These are phyloP conservation scores for Aureobasidium sp. DNA, from an alignment of 2,329 filamentous ascomycete species.

Conservation along the genomic window DNA sequence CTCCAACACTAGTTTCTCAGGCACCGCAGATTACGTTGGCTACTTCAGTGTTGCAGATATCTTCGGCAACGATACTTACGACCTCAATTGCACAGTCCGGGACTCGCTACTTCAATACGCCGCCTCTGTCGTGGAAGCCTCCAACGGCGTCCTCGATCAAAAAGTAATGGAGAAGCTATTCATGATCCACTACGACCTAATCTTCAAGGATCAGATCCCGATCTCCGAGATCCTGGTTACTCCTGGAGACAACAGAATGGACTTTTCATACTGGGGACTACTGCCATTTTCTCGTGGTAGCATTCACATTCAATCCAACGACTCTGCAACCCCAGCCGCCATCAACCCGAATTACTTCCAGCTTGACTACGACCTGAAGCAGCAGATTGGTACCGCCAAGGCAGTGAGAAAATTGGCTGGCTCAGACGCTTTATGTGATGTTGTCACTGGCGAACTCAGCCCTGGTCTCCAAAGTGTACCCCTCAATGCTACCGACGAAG, in stretches of 20 bases:
- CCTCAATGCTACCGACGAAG: slow-evolving; percentile 17
- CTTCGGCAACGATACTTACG: slow-evolving; percentile 21
- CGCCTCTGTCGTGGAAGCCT: slow-evolving; percentile 17
- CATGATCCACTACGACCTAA: slow-evolving; percentile 38
- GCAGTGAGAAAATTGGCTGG: slow-evolving; percentile 19
- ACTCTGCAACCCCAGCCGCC: slow-evolving; percentile 24
- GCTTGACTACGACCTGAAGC: slow-evolving; percentile 26
- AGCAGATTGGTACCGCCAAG: slow-evolving; percentile 25
- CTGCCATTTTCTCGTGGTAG: slow-evolving; percentile 28
- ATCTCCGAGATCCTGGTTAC: slow-evolving; percentile 39
- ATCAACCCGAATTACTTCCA: slow-evolving; percentile 36
- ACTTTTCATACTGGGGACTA: slow-evolving; percentile 28
- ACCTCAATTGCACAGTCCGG: slow-evolving; percentile 16
- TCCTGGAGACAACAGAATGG: slow-evolving; percentile 23
- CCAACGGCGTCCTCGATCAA: slow-evolving; percentile 27
- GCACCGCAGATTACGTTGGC: slow-evolving; percentile 24
- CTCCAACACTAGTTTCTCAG: slow-evolving; percentile 23
- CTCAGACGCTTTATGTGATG: slow-evolving; percentile 16
- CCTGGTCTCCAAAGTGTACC: not conserved
- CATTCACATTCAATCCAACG: slow-evolving; percentile 23
- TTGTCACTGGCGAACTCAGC: slow-evolving; percentile 15
- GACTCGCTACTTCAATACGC: slow-evolving; percentile 24
- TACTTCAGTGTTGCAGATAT: slow-evolving; percentile 27
- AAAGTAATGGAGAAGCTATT: slow-evolving; percentile 37
- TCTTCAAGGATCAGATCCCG: slow-evolving; percentile 38